These are phyloP conservation scores for Taphrina wiesneri DNA, from an alignment of 1,139 yeast species.

Conservation along the genomic window DNA sequence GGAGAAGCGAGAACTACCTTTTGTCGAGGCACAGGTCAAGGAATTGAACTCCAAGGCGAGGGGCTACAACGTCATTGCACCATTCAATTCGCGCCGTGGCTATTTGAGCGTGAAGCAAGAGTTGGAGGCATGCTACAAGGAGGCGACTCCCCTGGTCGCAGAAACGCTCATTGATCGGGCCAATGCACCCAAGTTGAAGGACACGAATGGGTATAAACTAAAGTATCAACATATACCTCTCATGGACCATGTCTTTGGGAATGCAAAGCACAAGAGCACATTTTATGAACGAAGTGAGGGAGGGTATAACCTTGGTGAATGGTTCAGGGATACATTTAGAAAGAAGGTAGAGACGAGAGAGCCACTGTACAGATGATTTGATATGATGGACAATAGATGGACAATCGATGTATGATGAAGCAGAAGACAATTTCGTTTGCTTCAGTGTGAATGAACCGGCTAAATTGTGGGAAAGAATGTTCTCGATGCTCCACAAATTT, in stretches of 20 bases:
- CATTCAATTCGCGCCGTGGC: conserved; percentile 68
- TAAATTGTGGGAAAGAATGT: conserved; percentile 6
- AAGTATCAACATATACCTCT: conserved; percentile 17
- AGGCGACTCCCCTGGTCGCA: conserved; percentile 41
- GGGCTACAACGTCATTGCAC: conserved; percentile 76
- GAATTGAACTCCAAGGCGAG: conserved; percentile 61
- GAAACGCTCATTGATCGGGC: conserved; percentile 19
- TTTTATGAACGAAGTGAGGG: conserved; percentile 30
- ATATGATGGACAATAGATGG: neutral
- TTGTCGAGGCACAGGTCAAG: conserved; percentile 51
- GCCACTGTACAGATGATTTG: neutral
- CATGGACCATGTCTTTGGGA: conserved; percentile 28
- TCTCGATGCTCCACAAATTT: conserved; percentile 14
- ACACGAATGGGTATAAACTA: conserved; percentile 15
- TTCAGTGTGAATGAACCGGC: neutral
- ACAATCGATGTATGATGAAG: too few relatives aligned
- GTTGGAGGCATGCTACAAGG: conserved; percentile 47
- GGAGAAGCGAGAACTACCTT: conserved; percentile 48
- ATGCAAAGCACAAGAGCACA: conserved; percentile 7
- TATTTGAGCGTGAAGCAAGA: conserved; percentile 60
- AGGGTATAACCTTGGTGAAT: conserved; percentile 19
- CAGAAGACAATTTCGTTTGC: too few relatives aligned
- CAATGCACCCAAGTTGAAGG: conserved; percentile 24
- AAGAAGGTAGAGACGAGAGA: conserved; percentile 10
- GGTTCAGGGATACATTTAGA: conserved; percentile 26